Conservation (phyloP, 495 filamentous ascomycete genomes). For the Talaromyces ruber region DNA sequence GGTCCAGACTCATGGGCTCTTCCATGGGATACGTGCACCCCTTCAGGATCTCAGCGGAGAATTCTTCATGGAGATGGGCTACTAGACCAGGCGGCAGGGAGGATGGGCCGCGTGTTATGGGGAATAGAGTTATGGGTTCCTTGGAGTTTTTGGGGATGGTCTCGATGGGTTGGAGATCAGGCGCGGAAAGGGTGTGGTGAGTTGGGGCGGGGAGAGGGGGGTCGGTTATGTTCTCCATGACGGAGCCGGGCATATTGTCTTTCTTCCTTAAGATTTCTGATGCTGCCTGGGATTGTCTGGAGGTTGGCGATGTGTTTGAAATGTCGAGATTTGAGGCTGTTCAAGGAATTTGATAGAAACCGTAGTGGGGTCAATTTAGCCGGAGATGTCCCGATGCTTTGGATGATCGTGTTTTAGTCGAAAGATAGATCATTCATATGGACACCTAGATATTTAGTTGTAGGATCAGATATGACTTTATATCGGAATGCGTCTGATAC, state of each 20-base stretch:
- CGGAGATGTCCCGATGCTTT: not conserved
- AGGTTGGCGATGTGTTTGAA: not conserved
- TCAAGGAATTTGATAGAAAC: not conserved
- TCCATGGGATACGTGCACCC: slow-evolving; percentile 94
- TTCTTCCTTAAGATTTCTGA: too few relatives aligned
- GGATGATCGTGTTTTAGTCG: not conserved
- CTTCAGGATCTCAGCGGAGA: slow-evolving; percentile 82
- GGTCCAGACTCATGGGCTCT: slow-evolving; percentile 56
- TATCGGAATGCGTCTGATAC: not conserved
- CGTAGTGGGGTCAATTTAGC: not conserved
- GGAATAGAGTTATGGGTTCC: slow-evolving; percentile 73
- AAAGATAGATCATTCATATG: not conserved
- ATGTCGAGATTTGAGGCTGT: not conserved
- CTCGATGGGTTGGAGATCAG: slow-evolving; percentile 58
- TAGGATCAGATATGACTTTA: too few relatives aligned
- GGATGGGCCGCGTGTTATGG: slow-evolving; percentile 56
- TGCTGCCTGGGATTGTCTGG: too few relatives aligned
- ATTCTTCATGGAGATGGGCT: slow-evolving; percentile 66
- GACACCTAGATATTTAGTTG: too few relatives aligned
- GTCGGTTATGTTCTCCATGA: slow-evolving; percentile 71
- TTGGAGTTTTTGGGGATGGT: slow-evolving; percentile 69
- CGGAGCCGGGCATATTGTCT: slow-evolving; percentile 36
- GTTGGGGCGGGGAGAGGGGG: slow-evolving; percentile 45
- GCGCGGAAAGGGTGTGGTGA: slow-evolving; percentile 39
- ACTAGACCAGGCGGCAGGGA: slow-evolving; percentile 45